These are phyloP conservation scores for Trichosporon sp. DNA, from an alignment of 1,284 basidiomycete species.

Conservation along the genomic window DNA sequence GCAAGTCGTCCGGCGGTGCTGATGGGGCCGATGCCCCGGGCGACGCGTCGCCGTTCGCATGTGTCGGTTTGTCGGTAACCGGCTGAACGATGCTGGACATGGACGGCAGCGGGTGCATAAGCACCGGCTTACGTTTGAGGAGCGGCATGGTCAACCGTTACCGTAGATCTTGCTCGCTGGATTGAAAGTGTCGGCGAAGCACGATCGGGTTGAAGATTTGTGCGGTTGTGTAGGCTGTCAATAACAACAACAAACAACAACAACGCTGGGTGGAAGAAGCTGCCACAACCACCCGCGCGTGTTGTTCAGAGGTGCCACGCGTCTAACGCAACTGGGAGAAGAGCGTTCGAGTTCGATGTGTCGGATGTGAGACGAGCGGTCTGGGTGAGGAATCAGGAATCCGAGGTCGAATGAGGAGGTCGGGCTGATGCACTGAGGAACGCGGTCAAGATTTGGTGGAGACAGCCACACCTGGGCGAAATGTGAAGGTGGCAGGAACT, in stretches of 20 bases:
- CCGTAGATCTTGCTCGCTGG: slow-evolving; percentile 6
- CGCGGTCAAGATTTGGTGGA: slow-evolving; percentile 19
- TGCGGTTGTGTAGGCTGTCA: slow-evolving; percentile 8
- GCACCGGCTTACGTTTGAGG: slow-evolving; percentile 85
- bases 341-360: neutral
- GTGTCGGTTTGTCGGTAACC: slow-evolving; percentile 17
- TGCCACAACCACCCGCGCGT: slow-evolving; percentile 18
- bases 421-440: slow-evolving; percentile 19
- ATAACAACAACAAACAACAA: slow-evolving; percentile 21
- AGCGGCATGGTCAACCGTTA: slow-evolving; percentile 68
- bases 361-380: neutral
- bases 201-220: slow-evolving; percentile 17
- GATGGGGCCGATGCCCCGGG: slow-evolving; percentile 17
- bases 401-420: slow-evolving; percentile 6
- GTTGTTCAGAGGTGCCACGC: slow-evolving; percentile 18
- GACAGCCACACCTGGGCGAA: slow-evolving; percentile 17
- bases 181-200: neutral
- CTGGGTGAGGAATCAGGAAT: slow-evolving; percentile 9
- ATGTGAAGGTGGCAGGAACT: neutral
- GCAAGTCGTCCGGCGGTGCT: slow-evolving; percentile 29
- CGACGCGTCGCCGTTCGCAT: slow-evolving; percentile 13
- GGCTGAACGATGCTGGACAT: slow-evolving; percentile 37
- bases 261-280: slow-evolving; percentile 18
- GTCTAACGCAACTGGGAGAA: neutral
- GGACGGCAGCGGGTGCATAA: slow-evolving; percentile 64